phyloP scores from a whole-genome alignment of 176 grass and related monocot genomes.

The Triticum dicoccoides region DNA sequence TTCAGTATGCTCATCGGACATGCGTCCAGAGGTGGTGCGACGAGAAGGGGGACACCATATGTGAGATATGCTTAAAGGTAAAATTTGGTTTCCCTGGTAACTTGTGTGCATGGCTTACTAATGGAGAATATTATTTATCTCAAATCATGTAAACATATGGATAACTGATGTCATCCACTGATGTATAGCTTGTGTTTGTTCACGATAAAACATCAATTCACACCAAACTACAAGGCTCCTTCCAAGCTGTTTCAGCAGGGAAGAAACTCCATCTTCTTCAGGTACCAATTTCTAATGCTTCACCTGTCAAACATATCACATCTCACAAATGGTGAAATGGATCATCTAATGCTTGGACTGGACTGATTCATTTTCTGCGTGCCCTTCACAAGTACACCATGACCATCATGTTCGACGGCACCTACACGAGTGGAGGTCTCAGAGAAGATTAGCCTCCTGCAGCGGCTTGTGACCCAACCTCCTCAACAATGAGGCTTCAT shows the following conservation, averaged over 20 bases:
- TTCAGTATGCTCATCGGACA: conserved; percentile 69
- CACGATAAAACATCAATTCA: conserved; percentile 38
- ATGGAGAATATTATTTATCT: too few relatives aligned
- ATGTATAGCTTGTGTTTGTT: too few relatives aligned
- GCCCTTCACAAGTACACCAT: too few relatives aligned
- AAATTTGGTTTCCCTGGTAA: background rate
- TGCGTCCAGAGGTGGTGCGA: conserved; percentile 90
- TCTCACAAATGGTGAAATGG: background rate
- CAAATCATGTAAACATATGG: background rate
- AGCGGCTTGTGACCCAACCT: too few relatives aligned
- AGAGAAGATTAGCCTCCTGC: too few relatives aligned
- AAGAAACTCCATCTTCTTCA: conserved; percentile 58
- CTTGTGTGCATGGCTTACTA: background rate
- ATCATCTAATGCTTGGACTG: background rate
- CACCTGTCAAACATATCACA: background rate
- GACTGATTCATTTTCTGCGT: too few relatives aligned
- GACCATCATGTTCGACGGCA: too few relatives aligned
- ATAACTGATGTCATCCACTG: background rate
- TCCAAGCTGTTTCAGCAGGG: conserved; percentile 51
- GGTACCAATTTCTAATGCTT: conserved; percentile 24
- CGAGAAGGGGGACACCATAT: conserved; percentile 76
- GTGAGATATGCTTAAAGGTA: conserved; percentile 93
- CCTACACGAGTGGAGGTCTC: too few relatives aligned
- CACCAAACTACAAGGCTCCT: conserved; percentile 47
- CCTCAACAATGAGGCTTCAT: too few relatives aligned